These are phyloP conservation scores for Lactarius hatsudake DNA, from an alignment of 768 basidiomycete genomes.

Conservation along the genomic window DNA sequence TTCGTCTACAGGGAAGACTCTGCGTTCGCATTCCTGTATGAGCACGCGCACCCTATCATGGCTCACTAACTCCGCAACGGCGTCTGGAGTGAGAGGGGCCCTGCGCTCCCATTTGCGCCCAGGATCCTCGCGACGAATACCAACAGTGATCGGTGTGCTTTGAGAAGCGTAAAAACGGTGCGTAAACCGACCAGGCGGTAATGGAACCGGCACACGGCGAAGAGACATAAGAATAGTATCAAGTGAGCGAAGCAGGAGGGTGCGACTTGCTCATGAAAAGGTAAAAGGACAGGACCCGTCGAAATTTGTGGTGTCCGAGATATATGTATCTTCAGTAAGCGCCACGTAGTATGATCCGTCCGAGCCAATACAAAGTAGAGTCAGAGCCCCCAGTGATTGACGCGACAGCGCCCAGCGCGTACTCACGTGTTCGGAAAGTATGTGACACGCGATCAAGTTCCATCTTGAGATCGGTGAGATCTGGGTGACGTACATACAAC, in stretches of 20 bases:
- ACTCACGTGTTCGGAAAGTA: neutral
- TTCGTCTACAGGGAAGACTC: conserved; percentile 65
- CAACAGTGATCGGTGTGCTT: conserved; percentile 40
- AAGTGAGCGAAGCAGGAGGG: neutral
- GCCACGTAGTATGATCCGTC: conserved; percentile 5
- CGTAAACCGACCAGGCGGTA: conserved; percentile 5
- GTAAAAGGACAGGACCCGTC: neutral
- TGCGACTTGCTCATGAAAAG: neutral
- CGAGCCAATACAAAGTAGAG: neutral
- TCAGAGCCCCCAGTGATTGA: too few relatives aligned
- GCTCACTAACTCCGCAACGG: conserved; percentile 58
- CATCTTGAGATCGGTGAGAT: neutral
- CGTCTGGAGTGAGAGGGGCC: conserved; percentile 75
- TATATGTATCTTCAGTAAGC: neutral
- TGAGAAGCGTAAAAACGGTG: conserved; percentile 7
- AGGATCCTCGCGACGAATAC: conserved; percentile 76
- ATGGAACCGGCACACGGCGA: conserved; percentile 16
- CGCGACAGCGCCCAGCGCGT: conserved; percentile 10
- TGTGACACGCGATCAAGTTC: neutral
- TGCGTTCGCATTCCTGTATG: conserved; percentile 70
- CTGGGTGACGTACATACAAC: neutral
- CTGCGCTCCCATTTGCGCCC: conserved; percentile 83
- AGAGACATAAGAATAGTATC: conserved; percentile 15
- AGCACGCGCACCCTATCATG: conserved; percentile 61
- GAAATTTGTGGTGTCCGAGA: neutral